Base-by-base conservation (phyloP, 345 rosid genomes). In the Lepidium sativum region DNA sequence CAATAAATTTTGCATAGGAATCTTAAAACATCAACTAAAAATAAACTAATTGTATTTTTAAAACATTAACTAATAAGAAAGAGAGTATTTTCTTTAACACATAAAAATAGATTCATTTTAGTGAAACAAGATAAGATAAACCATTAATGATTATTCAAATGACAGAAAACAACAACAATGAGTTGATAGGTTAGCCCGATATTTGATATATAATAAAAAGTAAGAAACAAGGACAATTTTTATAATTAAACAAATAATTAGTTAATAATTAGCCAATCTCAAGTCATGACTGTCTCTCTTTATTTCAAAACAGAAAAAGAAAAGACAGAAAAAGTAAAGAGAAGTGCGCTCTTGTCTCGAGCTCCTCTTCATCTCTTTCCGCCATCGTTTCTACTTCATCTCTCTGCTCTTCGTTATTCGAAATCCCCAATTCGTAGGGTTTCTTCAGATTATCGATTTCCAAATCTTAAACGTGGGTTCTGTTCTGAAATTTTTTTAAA, bases 241-340 rank as follows among this genome's bases (percentile, higher is more conserved):
- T 25, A 50, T 8, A 44, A 14, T 27, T 9, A n/a, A 52, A 32
- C 14, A 54, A 54, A 54, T 38, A 4, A 54, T 48, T 31, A 16
- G 27, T 7, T 35, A 60, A 69, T 60, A 12, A 71, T 71, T 64
- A 18, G 39, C 53, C 16, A 71, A 56, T 71, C 44, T 59, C 50
- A 57, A 67, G 58, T 58, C 21, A 20, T 20, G 2, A 20, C 21
- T 20, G 21, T 55, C 5, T 42, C 25, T 43, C 33, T 38, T 25
- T 12, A 31, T 49, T 71, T 71, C 58, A 63, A 63, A 64, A 12
- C 4, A 18, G 8, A 21, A 11, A 47, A 42, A 42, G 21, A 5
- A 45, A 21, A 18, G 14, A 41, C 9, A 45, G 25, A 45, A 10
- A 45, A 45, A 18, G 27, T 9, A 31, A 52, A 44, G 63, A 63